Evolutionary conservation across 805 yeast species (phyloP).

Genomic region (Saccharomycopsis schoenii): DNA sequence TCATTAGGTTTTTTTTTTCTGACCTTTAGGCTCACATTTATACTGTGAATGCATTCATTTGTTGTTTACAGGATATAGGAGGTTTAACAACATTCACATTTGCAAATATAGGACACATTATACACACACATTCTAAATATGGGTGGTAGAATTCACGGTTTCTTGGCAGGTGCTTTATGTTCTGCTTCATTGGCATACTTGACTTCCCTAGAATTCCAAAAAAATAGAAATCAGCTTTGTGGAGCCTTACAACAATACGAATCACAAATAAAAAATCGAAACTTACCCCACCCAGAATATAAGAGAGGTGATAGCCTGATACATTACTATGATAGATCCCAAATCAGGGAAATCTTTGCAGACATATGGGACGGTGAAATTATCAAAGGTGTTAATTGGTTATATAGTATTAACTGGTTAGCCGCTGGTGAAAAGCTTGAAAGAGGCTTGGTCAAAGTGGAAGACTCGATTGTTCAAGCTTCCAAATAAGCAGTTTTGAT

Average conservation of each 20-base stretch:
- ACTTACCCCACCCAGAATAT: constrained; percentile 2
- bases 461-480: background rate
- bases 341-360: constrained; percentile 13
- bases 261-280: constrained; percentile 9
- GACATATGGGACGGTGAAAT: constrained; percentile 19
- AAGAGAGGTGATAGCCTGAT: constrained; percentile 8
- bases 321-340: constrained; percentile 14
- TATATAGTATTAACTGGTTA: constrained; percentile 17
- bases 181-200: constrained; percentile 16
- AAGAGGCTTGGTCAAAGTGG: constrained; percentile 4
- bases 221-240: constrained; percentile 2
- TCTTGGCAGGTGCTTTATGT: constrained; percentile 15
- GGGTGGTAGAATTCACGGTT: constrained; percentile 19
- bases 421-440: constrained; percentile 17
- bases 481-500: background rate
- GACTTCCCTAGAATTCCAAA: constrained; percentile 15
- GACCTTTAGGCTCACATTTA: background rate
- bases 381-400: constrained; percentile 18
- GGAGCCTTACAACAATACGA: constrained; percentile 7
- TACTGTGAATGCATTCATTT: too few species aligned
- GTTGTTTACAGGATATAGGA: background rate
- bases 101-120: too few species aligned
- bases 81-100: too few species aligned
- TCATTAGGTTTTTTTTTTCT: background rate
- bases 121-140: background rate